Evolutionary conservation across 202 grass and related monocot genomes (phyloP).

Genomic region (Setaria viridis): DNA sequence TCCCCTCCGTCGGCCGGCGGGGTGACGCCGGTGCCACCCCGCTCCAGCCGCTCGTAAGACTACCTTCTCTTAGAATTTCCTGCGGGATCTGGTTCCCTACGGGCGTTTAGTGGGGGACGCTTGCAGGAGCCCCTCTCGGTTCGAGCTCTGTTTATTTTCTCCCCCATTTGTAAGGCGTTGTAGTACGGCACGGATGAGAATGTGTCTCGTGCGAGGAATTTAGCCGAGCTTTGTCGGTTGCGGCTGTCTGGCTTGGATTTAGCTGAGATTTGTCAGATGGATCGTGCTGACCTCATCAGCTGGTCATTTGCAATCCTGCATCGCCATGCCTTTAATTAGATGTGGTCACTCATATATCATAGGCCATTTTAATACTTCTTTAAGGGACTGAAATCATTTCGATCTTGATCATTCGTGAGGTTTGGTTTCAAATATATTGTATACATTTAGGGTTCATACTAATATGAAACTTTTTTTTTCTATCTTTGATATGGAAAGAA

Average conservation of each 20-base stretch:
- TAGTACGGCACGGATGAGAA: background rate
- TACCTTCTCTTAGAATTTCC: background rate
- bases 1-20: conserved; percentile 33
- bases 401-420: background rate
- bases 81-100: background rate
- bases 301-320: background rate
- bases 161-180: background rate
- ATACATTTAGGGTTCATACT: background rate
- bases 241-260: background rate
- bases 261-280: background rate
- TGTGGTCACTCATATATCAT: background rate
- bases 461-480: background rate
- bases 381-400: background rate
- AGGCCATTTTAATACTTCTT: background rate
- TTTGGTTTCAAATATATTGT: background rate
- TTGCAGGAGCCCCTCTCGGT: background rate
- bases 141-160: background rate
- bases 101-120: background rate
- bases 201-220: background rate
- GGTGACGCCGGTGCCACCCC: conserved; percentile 25
- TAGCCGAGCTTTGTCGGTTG: background rate
- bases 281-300: background rate
- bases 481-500: background rate
- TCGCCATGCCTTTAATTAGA: background rate
- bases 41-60: conserved; percentile 36